Evolutionary conservation across 208 protist genomes (phyloP).

Genomic region (Eutreptiella sp.): DNA sequence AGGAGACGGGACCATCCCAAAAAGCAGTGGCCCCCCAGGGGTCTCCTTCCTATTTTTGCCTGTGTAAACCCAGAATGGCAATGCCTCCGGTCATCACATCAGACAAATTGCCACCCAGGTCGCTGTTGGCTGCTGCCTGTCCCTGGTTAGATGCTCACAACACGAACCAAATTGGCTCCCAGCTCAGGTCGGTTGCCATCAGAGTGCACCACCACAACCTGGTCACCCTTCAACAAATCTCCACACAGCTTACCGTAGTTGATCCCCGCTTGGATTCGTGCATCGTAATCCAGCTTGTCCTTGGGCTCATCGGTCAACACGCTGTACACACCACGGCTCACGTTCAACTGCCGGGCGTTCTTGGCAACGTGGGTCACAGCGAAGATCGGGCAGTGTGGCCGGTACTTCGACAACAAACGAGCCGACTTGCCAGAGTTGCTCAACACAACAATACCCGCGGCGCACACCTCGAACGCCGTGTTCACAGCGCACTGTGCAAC

Average conservation of each 20-base stretch:
- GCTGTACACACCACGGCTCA: slow-evolving; percentile 63
- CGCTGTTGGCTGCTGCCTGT: no score
- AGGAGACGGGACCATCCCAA: no score
- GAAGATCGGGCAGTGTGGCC: slow-evolving; percentile 85
- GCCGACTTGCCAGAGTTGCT: slow-evolving; percentile 84
- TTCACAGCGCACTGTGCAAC: slow-evolving; percentile 87
- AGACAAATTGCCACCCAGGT: no score
- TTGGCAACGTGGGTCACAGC: slow-evolving; percentile 72
- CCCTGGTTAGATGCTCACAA: no score
- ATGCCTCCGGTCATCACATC: no score
- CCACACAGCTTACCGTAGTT: slow-evolving; percentile 51
- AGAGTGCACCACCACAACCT: slow-evolving; percentile 63
- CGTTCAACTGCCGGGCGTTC: slow-evolving; percentile 72
- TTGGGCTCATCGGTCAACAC: slow-evolving; percentile 65
- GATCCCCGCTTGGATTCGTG: slow-evolving; percentile 56
- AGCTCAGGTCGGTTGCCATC: no score
- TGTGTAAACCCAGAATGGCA: no score
- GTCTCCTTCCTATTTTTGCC: no score
- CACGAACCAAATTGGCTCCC: no score
- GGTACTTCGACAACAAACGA: slow-evolving; percentile 90
- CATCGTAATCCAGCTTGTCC: slow-evolving; percentile 60
- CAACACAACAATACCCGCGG: slow-evolving; percentile 77
- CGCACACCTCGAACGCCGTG: slow-evolving; percentile 79
- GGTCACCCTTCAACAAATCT: slow-evolving; percentile 52
- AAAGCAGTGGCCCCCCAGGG: no score